Conservation (phyloP, 345 rosid genomes). For the Hirschfeldia incana region DNA sequence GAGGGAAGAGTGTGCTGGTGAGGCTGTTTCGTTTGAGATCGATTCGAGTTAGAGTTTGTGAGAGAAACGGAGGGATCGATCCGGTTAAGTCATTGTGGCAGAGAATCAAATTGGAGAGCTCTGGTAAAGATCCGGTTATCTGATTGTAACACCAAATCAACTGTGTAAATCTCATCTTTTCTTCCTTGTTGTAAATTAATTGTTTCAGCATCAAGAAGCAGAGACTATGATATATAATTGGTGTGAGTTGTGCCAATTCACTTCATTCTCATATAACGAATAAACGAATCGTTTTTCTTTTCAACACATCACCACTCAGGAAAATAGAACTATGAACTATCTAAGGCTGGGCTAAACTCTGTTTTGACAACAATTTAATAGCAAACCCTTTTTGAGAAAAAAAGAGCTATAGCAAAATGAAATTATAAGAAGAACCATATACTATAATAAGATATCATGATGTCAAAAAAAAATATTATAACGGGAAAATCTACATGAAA, state of each 20-base stretch:
- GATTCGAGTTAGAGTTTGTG: conserved; percentile 64
- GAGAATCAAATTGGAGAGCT: conserved; percentile 70
- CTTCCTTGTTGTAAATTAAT: too few relatives aligned
- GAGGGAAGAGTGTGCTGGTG: conserved; percentile 70
- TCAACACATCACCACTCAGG: neutral
- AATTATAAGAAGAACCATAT: too few relatives aligned
- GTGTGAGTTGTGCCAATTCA: too few relatives aligned
- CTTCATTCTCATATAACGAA: too few relatives aligned
- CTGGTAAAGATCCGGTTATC: conserved; percentile 68
- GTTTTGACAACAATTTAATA: too few relatives aligned
- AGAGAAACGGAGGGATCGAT: conserved; percentile 68
- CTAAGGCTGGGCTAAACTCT: too few relatives aligned
- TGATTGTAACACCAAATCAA: conserved; percentile 88
- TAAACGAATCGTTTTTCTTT: neutral
- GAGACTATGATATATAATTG: too few relatives aligned
- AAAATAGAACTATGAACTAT: too few relatives aligned
- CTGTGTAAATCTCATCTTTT: conserved; percentile 35
- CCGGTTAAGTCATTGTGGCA: conserved; percentile 85
- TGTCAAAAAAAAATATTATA: neutral
- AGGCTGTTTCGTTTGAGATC: conserved; percentile 82
- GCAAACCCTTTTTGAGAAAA: too few relatives aligned
- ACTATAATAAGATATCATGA: too few relatives aligned
- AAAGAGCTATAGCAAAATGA: too few relatives aligned
- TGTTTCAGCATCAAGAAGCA: too few relatives aligned
- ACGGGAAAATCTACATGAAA: neutral